Percentiles rank a stretch among this genome's conserved stretches.
phyloP scores from a whole-genome alignment of 371 early-diverging fungal genomes.

The Rhizopus microsporus region DNA sequence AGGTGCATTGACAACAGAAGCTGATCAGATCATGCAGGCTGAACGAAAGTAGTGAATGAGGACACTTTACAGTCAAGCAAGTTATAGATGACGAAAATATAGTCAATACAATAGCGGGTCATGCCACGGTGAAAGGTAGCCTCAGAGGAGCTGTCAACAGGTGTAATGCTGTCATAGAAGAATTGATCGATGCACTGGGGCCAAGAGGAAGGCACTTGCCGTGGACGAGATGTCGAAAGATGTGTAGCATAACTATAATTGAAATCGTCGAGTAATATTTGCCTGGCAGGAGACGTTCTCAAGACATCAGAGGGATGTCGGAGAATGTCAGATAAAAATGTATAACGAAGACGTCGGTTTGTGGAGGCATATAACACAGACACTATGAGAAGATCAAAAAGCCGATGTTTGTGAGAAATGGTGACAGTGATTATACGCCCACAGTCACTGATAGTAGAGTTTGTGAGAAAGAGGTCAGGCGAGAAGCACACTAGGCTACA shows the following conservation, averaged over 20 bases:
- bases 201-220: constrained; percentile 7
- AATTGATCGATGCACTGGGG: neutral
- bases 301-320: too few relatives aligned
- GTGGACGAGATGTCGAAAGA: neutral
- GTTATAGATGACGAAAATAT: constrained; percentile 3
- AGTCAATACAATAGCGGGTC: constrained; percentile 13
- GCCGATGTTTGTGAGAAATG: constrained; percentile 7
- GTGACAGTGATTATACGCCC: constrained; percentile 8
- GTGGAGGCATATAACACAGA: constrained; percentile 7
- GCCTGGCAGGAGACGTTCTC: too few relatives aligned
- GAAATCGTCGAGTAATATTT: constrained; percentile 15
- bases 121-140: constrained; percentile 8
- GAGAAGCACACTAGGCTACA: constrained; percentile 11
- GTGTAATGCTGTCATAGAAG: neutral
- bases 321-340: neutral
- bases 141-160: neutral
- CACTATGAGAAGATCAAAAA: constrained; percentile 7
- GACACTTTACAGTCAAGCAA: too few relatives aligned
- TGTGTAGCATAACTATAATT: constrained; percentile 7
- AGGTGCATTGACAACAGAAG: too few relatives aligned
- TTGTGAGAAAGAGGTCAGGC: constrained; percentile 5
- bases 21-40: too few relatives aligned
- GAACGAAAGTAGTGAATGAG: too few relatives aligned
- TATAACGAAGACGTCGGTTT: neutral
- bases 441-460: neutral